Percentiles rank a stretch among this genome's conserved stretches.
These are phyloP conservation scores for Phialophora expanda DNA, from an alignment of 2,329 filamentous ascomycete species.

Conservation along the genomic window DNA sequence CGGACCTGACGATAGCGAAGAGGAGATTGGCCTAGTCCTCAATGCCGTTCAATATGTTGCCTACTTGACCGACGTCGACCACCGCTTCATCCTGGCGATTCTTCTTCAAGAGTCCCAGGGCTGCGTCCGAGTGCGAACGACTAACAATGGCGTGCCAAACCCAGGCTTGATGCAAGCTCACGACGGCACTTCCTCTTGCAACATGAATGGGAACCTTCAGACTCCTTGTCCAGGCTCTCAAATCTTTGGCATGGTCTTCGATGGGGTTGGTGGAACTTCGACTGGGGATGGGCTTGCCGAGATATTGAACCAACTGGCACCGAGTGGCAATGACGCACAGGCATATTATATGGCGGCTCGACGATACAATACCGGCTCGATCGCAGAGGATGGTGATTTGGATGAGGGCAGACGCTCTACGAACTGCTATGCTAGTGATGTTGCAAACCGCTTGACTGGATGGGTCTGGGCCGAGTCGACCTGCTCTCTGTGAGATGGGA, in stretches of 20 bases:
- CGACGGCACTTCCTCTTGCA: slow-evolving; percentile 48
- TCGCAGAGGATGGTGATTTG: slow-evolving; percentile 24
- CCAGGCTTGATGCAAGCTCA: slow-evolving; percentile 53
- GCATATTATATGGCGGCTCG: slow-evolving; percentile 33
- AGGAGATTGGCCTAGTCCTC: slow-evolving; percentile 43
- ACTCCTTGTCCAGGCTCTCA: slow-evolving; percentile 27
- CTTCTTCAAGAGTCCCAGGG: slow-evolving; percentile 55
- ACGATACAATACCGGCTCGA: slow-evolving; percentile 35
- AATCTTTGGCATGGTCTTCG: slow-evolving; percentile 36
- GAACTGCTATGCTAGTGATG: slow-evolving; percentile 31
- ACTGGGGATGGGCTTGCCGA: slow-evolving; percentile 29
- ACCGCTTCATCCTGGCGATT: slow-evolving; percentile 53
- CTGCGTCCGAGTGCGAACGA: slow-evolving; percentile 52
- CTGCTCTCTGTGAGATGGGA: background rate
- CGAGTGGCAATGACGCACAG: slow-evolving; percentile 15
- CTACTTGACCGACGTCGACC: slow-evolving; percentile 19
- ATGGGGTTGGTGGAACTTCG: slow-evolving; percentile 33
- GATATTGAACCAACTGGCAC: slow-evolving; percentile 15
- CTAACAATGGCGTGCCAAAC: slow-evolving; percentile 50
- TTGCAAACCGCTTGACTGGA: slow-evolving; percentile 35
- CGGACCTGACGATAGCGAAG: slow-evolving; percentile 38
- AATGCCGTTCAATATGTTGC: slow-evolving; percentile 46
- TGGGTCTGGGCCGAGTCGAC: slow-evolving; percentile 22
- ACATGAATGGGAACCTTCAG: slow-evolving; percentile 38
- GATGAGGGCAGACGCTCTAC: slow-evolving; percentile 30